These are phyloP conservation scores for Paracoccidioides brasiliensis DNA, from an alignment of 2,329 filamentous ascomycete species.

Conservation along the genomic window DNA sequence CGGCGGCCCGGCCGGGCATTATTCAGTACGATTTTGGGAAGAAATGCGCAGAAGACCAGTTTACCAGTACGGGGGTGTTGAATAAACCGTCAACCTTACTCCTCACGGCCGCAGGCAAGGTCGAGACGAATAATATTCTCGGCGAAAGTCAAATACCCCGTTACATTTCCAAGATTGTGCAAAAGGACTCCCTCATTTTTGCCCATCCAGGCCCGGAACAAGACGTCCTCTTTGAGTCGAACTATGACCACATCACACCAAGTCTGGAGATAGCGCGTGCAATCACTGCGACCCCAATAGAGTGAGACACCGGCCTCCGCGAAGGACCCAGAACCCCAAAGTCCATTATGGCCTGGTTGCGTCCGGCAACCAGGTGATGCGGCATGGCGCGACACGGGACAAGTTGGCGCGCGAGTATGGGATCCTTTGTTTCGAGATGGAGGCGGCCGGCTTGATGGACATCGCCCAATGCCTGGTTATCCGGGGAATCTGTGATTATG, in stretches of 20 bases:
- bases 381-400: constrained; percentile 9
- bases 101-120: constrained; percentile 11
- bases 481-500: constrained; percentile 32
- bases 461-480: constrained; percentile 26
- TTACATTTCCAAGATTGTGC: constrained; percentile 11
- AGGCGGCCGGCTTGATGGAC: constrained; percentile 17
- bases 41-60: constrained; percentile 1
- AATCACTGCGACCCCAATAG: background rate
- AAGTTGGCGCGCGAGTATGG: constrained; percentile 6
- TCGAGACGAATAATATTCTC: constrained; percentile 12
- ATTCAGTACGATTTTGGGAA: constrained; percentile 12
- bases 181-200: constrained; percentile 10
- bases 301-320: background rate
- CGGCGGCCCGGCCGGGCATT: constrained; percentile 2
- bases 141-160: constrained; percentile 8
- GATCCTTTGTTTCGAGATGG: constrained; percentile 22
- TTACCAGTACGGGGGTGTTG: constrained; percentile 6
- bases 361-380: constrained; percentile 17
- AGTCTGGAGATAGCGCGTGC: background rate
- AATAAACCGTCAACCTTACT: constrained; percentile 10
- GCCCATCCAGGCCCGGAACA: constrained; percentile 6
- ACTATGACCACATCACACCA: constrained; percentile 10
- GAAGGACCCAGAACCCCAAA: background rate
- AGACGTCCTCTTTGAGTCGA: constrained; percentile 14
- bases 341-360: constrained; percentile 17